Conservation (phyloP, 2,329 filamentous ascomycete genomes). For the Diplodia seriata region DNA sequence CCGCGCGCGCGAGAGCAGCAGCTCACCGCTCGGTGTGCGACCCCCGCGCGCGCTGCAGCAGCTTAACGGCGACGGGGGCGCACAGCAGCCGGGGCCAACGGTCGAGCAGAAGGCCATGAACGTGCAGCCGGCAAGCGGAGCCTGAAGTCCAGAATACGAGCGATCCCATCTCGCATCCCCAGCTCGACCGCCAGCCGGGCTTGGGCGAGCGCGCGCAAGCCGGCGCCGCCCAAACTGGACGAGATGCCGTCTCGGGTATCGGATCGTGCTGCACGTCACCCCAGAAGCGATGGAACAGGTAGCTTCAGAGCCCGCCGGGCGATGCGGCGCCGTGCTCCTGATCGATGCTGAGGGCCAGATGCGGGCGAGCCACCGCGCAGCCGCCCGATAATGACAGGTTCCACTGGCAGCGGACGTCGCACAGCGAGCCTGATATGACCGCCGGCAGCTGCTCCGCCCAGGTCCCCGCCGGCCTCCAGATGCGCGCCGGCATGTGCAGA, state of each 20-base stretch:
- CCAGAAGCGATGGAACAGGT: conserved; percentile 31
- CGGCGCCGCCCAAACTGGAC: conserved; percentile 21
- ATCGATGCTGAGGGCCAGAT: conserved; percentile 33
- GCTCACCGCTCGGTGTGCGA: conserved; percentile 28
- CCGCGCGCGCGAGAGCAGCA: background rate
- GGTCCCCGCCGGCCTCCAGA: conserved; percentile 11
- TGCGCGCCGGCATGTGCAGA: conserved; percentile 30
- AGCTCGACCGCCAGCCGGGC: conserved; percentile 28
- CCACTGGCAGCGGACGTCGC: conserved; percentile 16
- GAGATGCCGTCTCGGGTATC: conserved; percentile 31
- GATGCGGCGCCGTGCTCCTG: conserved; percentile 25
- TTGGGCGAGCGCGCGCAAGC: conserved; percentile 27
- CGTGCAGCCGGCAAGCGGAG: conserved; percentile 31
- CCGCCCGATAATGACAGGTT: conserved; percentile 32
- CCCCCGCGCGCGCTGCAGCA: conserved; percentile 24
- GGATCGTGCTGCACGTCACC: conserved; percentile 32
- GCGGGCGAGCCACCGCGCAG: conserved; percentile 28
- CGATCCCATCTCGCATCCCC: conserved; percentile 26
- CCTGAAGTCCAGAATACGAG: conserved; percentile 31
- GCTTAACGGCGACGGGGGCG: conserved; percentile 21
- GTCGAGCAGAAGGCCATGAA: conserved; percentile 31
- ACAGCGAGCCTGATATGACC: conserved; percentile 26
- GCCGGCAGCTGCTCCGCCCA: conserved; percentile 26
- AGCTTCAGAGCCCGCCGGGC: conserved; percentile 19
- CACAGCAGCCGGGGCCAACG: conserved; percentile 27